Base-by-base conservation (phyloP, 2,329 filamentous ascomycete species). In the Fusarium neocosmosporiellum region DNA sequence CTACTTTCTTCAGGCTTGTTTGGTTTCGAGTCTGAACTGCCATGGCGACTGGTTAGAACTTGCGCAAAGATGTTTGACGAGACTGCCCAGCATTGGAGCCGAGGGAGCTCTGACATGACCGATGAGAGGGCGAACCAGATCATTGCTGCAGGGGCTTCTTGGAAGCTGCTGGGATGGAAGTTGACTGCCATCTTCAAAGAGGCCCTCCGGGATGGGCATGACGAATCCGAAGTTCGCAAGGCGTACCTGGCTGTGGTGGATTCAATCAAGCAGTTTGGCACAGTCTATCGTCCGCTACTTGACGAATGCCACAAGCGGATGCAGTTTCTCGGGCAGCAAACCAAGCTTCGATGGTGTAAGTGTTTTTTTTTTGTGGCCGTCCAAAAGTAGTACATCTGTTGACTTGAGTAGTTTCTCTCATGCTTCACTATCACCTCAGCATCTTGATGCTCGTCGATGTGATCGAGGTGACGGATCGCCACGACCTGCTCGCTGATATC, bases 1-100 rank as follows among this genome's bases (percentile, higher is more conserved):
- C 66, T 83, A 1, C 78, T 84, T 4, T 83, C 82, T 0, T 83
- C 83, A 1, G 83, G 83, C 0, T 69, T 84, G 0, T 80, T 80
- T 37, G 79, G 80, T 0, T 80, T 80, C 20, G 77, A 80, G 9
- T 74, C 72, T 0, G 79, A 81, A 57, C 59, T 80, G 0, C 75
- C 77, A 0, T 81, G 79, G 79, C 70, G 74, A 1, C 72, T 81
- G 0, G 77, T 80, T 2, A 72, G 72, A 31, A 76, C 78, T 0
- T 75, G 73, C n/a, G 73, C 77, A 0, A 79, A 78, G 41, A 75
- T 80, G 66, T 80, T 81, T 29, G 65, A 76, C 9, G 79, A 80
- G 39, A 76, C 69, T 14, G 68, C 73, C 0, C 66, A 78, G 10
- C 57, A 67, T n/a, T 80, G 78, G 79, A 74, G 66, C 13, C 72